phyloP scores from a whole-genome alignment of 306 rosid genomes.

The Fragaria iinumae region DNA sequence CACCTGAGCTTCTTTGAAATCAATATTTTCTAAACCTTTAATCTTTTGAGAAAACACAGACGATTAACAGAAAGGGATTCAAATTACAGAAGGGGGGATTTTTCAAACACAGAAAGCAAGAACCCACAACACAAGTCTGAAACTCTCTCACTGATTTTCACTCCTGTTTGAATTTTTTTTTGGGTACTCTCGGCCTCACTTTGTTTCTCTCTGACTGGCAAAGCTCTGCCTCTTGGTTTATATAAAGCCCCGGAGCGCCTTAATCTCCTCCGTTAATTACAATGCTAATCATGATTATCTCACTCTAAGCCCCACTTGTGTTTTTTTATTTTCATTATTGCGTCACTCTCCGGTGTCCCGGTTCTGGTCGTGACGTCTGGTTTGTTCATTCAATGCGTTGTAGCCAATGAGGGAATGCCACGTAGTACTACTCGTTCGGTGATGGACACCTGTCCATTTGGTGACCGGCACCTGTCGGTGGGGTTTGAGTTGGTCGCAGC shows the following conservation, averaged over 20 bases:
- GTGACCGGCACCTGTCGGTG: conserved; percentile 44
- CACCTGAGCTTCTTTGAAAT: conserved; percentile 73
- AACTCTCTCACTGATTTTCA: neutral
- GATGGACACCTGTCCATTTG: conserved; percentile 29
- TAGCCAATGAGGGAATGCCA: neutral
- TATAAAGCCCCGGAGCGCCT: conserved; percentile 32
- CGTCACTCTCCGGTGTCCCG: neutral
- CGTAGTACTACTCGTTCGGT: neutral
- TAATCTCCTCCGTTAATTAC: conserved; percentile 21
- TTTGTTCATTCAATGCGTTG: neutral
- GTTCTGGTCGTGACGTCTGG: conserved; percentile 20
- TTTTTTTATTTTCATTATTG: neutral
- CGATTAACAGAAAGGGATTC: conserved; percentile 99
- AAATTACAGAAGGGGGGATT: conserved; percentile 50
- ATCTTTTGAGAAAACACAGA: conserved; percentile 82
- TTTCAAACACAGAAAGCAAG: neutral
- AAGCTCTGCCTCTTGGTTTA: conserved; percentile 10
- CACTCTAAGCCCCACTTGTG: conserved; percentile 26
- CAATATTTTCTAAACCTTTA: conserved; percentile 56
- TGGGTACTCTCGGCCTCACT: conserved; percentile 54
- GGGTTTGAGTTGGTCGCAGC: conserved; percentile 2
- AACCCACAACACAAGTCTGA: neutral
- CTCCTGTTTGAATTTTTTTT: neutral
- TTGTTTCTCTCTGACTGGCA: conserved; percentile 19
- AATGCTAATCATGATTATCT: conserved; percentile 27